Evolutionary conservation across 2,329 filamentous ascomycete genomes (phyloP), one percentile per base, ranked within the genome.

Genomic region (Tolypocladium ophioglossoides): DNA sequence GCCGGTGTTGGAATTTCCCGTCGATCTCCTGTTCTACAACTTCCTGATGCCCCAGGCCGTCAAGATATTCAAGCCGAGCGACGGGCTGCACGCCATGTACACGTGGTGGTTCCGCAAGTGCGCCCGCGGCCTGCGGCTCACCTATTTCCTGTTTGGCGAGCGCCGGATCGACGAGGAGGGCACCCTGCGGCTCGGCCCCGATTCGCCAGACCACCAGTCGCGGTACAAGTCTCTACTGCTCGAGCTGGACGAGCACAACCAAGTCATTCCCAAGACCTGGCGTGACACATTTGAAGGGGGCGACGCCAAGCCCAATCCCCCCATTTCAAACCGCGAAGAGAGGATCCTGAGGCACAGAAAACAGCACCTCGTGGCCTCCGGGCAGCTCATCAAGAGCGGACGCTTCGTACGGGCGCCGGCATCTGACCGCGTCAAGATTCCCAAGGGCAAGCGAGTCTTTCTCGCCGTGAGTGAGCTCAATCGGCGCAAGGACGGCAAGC

Each of bases 71-170:
- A 89, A 87, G 66, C 91, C 92, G 2, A 90, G 89, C 52, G 87
- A 95, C 64, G 86, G 83, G 0, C 75, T 99, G 3, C 87, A 95
- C 61, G 76, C 79, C 53, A 86, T 96, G 77, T 99, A 96, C 67
- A 85, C 84, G 9, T 97, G 92, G 92, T 99, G 94, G 90, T 96
- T 99, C 73, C 85, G 87, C 61, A 84, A 82, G 62, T 96, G 91
- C 66, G 94, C 91, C 14, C 80, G 89, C 51, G 74, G 78, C 41
- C 75, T 99, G 52, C 83, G 92, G 24, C 76, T 99, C 38, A 95
- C 90, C 1, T 89, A 91, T 73, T 99, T 99, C 68, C 80, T 99
- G 44, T 97, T 99, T 65, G 90, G 89, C 16, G 87, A 95, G 61
- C 82, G 89, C 55, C 78, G 79, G 32, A 74, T 82, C 24, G 89